Evolutionary conservation across 2,329 filamentous ascomycete genomes (phyloP).

Genomic region (Geosmithia flava): DNA sequence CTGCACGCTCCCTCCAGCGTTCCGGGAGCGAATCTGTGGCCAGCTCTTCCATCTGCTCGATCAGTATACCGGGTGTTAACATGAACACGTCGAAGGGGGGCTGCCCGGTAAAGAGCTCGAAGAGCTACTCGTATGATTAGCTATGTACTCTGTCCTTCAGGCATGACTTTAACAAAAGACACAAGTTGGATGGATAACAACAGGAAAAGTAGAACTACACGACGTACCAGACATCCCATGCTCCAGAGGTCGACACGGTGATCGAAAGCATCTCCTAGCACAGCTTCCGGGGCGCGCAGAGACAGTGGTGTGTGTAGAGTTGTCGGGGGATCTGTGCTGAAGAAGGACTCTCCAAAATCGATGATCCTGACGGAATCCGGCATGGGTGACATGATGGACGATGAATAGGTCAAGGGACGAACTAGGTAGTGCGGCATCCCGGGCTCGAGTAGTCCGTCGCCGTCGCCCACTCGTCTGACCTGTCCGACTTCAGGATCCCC

Average conservation of each 20-base stretch:
- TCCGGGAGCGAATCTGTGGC: constrained; percentile 5
- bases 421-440: constrained; percentile 5
- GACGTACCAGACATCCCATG: constrained; percentile 8
- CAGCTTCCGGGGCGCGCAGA: constrained; percentile 8
- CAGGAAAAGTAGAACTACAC: neutral
- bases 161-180: no score
- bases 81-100: constrained; percentile 9
- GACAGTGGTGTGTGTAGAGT: constrained; percentile 7
- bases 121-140: constrained; percentile 3
- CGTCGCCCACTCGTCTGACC: constrained; percentile 4
- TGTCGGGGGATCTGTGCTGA: neutral
- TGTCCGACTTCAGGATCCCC: constrained; percentile 3
- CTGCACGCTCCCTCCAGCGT: constrained; percentile 5
- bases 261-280: constrained; percentile 8
- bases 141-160: neutral
- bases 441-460: neutral
- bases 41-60: constrained; percentile 8
- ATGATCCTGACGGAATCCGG: constrained; percentile 7
- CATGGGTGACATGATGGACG: neutral
- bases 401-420: constrained; percentile 2
- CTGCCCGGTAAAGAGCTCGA: constrained; percentile 11
- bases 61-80: constrained; percentile 4
- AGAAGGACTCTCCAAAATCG: constrained; percentile 10
- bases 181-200: no score
- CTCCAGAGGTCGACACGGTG: constrained; percentile 10